A percentile compares a stretch with the other conserved stretches of the same genome.
These are phyloP conservation scores for Starmerella bombicola DNA, from an alignment of 805 yeast genomes.

Conservation along the genomic window DNA sequence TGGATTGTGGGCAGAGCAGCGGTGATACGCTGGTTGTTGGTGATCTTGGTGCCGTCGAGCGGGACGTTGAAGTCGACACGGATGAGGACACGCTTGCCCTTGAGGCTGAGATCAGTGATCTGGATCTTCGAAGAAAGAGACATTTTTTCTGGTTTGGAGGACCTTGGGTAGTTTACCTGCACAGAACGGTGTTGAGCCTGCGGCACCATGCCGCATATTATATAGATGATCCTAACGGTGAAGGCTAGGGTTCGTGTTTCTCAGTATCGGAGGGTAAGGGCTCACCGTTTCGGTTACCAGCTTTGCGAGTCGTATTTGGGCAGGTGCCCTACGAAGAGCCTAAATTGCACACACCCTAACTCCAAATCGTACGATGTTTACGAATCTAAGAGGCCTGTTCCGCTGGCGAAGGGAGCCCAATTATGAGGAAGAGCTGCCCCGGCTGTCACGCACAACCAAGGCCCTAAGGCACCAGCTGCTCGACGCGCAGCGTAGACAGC, in stretches of 20 bases:
- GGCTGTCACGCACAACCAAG: constrained; percentile 24
- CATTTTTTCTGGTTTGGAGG: constrained; percentile 37
- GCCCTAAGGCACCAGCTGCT: constrained; percentile 5
- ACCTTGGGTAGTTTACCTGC: background rate
- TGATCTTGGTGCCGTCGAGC: constrained; percentile 88
- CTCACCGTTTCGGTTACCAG: constrained; percentile 1
- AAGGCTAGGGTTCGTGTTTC: constrained; percentile 15
- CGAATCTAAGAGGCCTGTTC: constrained; percentile 8
- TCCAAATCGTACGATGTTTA: constrained; percentile 1
- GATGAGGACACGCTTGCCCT: constrained; percentile 92
- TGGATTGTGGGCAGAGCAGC: constrained; percentile 98
- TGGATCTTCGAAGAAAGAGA: constrained; percentile 88
- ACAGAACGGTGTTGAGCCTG: background rate
- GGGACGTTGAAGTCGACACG: constrained; percentile 58
- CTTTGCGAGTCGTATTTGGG: constrained; percentile 5
- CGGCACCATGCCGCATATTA: constrained; percentile 9
- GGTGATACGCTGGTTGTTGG: constrained; percentile 98
- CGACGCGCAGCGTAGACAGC: constrained; percentile 18
- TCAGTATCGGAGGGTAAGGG: constrained; percentile 10
- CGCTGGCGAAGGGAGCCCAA: constrained; percentile 12
- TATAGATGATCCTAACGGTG: constrained; percentile 11
- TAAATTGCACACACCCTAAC: background rate
- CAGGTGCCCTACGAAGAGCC: background rate
- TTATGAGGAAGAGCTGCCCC: constrained; percentile 29
- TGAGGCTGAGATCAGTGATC: constrained; percentile 76